A percentile compares a stretch with the other conserved stretches of the same genome.
These are phyloP conservation scores for Sanguinoderma infundibulare DNA, from an alignment of 1,284 basidiomycete species.

Conservation along the genomic window DNA sequence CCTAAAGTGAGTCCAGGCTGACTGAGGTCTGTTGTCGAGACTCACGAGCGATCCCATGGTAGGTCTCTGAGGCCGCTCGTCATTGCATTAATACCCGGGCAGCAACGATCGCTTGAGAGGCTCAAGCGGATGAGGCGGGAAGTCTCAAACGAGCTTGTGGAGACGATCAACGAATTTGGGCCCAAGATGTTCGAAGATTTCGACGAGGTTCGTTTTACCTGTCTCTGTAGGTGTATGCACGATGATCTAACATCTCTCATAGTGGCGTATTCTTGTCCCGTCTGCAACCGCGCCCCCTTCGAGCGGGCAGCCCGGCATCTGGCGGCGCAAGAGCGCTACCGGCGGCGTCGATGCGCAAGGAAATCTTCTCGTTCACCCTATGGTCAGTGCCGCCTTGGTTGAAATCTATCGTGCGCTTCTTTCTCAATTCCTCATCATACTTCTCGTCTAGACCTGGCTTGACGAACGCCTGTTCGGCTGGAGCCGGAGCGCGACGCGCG, in stretches of 20 bases:
- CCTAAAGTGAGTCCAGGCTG: constrained; percentile 79
- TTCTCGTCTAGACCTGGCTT: constrained; percentile 71
- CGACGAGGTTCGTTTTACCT: constrained; percentile 59
- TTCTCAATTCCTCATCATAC: constrained; percentile 1
- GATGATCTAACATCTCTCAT: constrained; percentile 1
- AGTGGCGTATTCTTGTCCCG: constrained; percentile 85
- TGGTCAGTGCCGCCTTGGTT: constrained; percentile 44
- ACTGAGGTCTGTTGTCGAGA: constrained; percentile 24
- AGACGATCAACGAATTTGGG: constrained; percentile 90
- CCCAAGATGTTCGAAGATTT: constrained; percentile 91
- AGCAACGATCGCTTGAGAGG: constrained; percentile 83
- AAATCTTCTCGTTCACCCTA: constrained; percentile 79
- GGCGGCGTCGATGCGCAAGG: constrained; percentile 83
- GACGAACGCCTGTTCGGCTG: constrained; percentile 95
- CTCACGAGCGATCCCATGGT: constrained; percentile 13
- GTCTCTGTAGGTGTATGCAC: neutral
- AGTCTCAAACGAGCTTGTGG: constrained; percentile 87
- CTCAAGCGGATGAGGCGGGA: constrained; percentile 81
- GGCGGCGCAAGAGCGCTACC: constrained; percentile 75
- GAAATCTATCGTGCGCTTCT: neutral
- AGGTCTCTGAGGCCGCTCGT: constrained; percentile 93
- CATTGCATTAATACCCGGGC: constrained; percentile 90
- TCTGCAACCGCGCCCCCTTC: constrained; percentile 84
- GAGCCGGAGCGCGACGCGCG: constrained; percentile 73
- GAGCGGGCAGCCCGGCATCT: constrained; percentile 65